Base-by-base conservation (phyloP, 2,329 filamentous ascomycete species). In the Trichoderma oligosporum region DNA sequence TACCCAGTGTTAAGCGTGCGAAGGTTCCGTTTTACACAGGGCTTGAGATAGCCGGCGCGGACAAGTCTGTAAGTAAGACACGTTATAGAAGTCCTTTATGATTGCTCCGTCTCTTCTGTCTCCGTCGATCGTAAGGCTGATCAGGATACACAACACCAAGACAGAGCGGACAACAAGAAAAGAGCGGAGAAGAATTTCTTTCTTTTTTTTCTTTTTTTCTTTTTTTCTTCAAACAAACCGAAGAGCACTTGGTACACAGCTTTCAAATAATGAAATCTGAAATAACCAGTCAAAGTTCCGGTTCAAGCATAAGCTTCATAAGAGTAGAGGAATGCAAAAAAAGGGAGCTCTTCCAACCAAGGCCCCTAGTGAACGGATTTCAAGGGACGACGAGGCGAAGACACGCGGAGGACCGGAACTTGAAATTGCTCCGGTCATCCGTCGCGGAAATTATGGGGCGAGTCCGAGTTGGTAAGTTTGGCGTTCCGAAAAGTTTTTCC, bases 391-490 rank as follows among this genome's bases (percentile, higher is more conserved):
- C 27, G 33, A 42, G 27, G 18, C 12, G 4, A 7, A 8, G 46
- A 58, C 33, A 56, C 51, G 44, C 54, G 54, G 61, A 49, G 45
- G 41, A 35, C 45, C 57, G 57, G 57, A 48, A n/a, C 7, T 29
- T 7, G 35, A 49, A 46, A 65, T 70, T 66, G 63, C 58, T 41
- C 68, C 68, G 68, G 56, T 52, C 48, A 61, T 70, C 68, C 68
- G 68, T 55, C 58, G 11, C 31, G 7, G 38, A 11, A 18, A 7
- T 14, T 45, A 29, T 45, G 52, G 52, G 33, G 38, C 44, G 12
- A n/a, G 4, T 22, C 45, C 36, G 56, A 18, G 12, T 24, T 1
- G 8, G n/a, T 11, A 18, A 46, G 16, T 3, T 27, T 18, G 12
- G 12, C 42, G 5, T 18, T 54, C 51, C 51, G 51, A 45, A 2